Evolutionary conservation across 2,329 filamentous ascomycete genomes (phyloP), one percentile per base, ranked within the genome.

Genomic region (Xylariales sp.): DNA sequence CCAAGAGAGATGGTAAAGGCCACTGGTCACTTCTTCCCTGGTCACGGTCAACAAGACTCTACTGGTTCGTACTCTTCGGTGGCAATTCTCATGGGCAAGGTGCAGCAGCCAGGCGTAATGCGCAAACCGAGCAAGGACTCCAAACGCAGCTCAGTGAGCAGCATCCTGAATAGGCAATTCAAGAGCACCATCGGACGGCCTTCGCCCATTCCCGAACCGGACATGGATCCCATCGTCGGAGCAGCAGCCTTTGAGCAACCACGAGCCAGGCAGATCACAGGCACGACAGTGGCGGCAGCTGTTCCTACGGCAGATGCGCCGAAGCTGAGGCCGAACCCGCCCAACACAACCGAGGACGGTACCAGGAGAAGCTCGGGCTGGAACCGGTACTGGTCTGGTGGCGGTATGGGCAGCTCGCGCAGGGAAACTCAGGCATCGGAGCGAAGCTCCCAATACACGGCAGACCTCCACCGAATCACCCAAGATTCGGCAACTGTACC

Each of bases 371-470:
- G 81, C 50, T 87, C 83, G 4, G 83, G 83, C 33, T 88, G 84
- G 84, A 87, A 86, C 58, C 69, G 78, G 37, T 88, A 88, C 61
- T 88, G 85, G 76, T 85, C 83, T 12, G 83, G 82, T 35, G 84
- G 83, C 37, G 77, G 75, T 12, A 62, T 56, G 34, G 61, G 60
- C 38, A 56, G 57, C 37, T 55, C 46, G 54, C 64, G 24, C 65
- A 70, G 53, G 59, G 72, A 45, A 23, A 82, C 76, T 0, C 64
- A 69, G n/a, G 65, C 56, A 15, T 81, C 73, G 4, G 76, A 79
- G 23, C 59, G 61, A 34, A 74, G 76, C 54, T 80, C 77, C 35
- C 66, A 63, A 16, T 82, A 82, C 54, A 76, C n/a, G n/a, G n/a
- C 75, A 2, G 62, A 64, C 32, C 55, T 57, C 36, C 60, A 63